Conservation (phyloP, 805 yeast genomes). For the Wickerhamomyces ciferrii region DNA sequence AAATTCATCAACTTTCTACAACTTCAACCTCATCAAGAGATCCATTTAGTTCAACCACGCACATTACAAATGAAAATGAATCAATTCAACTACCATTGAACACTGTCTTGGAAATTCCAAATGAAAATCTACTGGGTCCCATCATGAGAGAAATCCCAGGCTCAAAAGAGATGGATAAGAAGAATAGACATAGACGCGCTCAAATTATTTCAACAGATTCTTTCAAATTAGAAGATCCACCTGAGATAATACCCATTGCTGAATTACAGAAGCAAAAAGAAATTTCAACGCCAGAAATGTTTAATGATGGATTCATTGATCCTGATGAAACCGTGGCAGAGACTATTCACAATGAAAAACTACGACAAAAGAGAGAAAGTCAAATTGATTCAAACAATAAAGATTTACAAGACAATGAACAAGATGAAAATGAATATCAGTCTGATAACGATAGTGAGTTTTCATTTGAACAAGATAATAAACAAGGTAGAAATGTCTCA, state of each 20-base stretch:
- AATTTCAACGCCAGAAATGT: neutral
- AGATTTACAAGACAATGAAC: neutral
- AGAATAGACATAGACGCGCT: conserved; percentile 18
- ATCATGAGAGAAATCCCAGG: neutral
- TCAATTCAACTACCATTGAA: conserved; percentile 11
- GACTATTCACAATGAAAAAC: neutral
- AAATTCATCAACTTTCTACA: neutral
- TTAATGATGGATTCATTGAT: conserved; percentile 2
- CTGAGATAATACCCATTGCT: conserved; percentile 1
- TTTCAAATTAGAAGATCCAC: conserved; percentile 3
- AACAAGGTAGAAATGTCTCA: conserved; percentile 48
- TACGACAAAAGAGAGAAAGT: conserved; percentile 3
- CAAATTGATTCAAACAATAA: conserved; percentile 6
- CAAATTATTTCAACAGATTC: conserved; percentile 18
- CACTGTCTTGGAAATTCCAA: conserved; percentile 17
- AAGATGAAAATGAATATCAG: conserved; percentile 6
- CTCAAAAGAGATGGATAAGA: conserved; percentile 6
- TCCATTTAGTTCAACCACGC: neutral
- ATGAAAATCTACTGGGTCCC: neutral
- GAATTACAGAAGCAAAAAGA: neutral
- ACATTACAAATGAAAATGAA: conserved; percentile 1
- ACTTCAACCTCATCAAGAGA: neutral
- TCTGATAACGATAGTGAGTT: conserved; percentile 28
- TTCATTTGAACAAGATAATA: conserved; percentile 42
- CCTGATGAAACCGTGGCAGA: neutral